Evolutionary conservation across 1,284 basidiomycete species (phyloP).

Genomic region (Trametes polyzona): DNA sequence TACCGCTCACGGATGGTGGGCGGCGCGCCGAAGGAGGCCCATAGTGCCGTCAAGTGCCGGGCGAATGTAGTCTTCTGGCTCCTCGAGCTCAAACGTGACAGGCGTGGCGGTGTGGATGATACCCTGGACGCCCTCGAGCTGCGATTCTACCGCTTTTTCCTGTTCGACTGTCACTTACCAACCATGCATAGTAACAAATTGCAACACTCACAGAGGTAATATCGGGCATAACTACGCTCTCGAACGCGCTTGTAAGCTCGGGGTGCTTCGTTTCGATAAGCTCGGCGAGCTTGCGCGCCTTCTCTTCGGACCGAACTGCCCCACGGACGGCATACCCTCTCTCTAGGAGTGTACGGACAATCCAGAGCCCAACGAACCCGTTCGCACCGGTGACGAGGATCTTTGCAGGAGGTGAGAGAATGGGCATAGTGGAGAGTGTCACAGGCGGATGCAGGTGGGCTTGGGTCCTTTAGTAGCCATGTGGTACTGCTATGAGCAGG

Average conservation of each 20-base stretch:
- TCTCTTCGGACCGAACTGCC: slow-evolving; percentile 54
- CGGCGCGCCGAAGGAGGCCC: slow-evolving; percentile 30
- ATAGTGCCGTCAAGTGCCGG: slow-evolving; percentile 35
- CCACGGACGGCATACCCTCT: slow-evolving; percentile 55
- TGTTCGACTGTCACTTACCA: background rate
- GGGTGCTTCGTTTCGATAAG: slow-evolving; percentile 45
- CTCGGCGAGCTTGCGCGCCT: slow-evolving; percentile 48
- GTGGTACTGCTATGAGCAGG: too few species aligned
- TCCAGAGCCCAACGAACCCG: slow-evolving; percentile 45
- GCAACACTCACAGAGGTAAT: slow-evolving; percentile 25
- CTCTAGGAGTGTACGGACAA: slow-evolving; percentile 43
- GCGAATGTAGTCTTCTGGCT: slow-evolving; percentile 37
- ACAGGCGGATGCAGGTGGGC: background rate
- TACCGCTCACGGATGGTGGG: slow-evolving; percentile 42
- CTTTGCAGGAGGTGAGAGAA: slow-evolving; percentile 54
- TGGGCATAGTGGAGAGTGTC: slow-evolving; percentile 44
- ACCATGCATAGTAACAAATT: background rate
- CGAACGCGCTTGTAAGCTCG: slow-evolving; percentile 44
- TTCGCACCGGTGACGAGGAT: slow-evolving; percentile 45
- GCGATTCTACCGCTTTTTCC: slow-evolving; percentile 43
- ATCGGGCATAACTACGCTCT: slow-evolving; percentile 44
- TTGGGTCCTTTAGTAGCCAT: too few species aligned
- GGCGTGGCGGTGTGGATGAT: slow-evolving; percentile 52
- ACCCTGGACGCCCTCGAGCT: slow-evolving; percentile 43
- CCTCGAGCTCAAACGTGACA: slow-evolving; percentile 36